Base-by-base conservation (phyloP, 2,329 filamentous ascomycete genomes). In the Geoglossum cookeanum region DNA sequence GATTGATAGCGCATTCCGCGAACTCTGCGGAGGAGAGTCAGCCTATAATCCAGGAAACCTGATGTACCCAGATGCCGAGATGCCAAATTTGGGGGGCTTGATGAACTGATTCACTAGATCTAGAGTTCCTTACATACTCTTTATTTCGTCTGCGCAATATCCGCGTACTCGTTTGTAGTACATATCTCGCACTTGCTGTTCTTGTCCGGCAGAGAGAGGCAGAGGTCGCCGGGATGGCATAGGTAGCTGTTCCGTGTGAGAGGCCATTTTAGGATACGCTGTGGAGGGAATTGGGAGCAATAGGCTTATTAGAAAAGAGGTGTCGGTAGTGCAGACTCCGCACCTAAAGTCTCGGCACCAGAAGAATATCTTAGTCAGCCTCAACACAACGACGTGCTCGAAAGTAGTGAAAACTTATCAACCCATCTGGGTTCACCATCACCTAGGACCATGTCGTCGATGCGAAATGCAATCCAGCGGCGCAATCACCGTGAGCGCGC, bases 401-500 rank as follows among this genome's bases (percentile, higher is more conserved):
- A 22, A 22, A 22, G 22, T 2, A 22, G 22, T 22, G 22, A 22
- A 22, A 4, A n/a, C 15, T 27, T 44, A n/a, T 32, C 52, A 55
- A 35, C 22, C 11, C 3, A 2, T 27, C n/a, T 39, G 15, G 7
- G 15, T 15, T 11, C 3, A 42, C 30, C 37, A 32, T 8, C 4
- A n/a, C n/a, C 35, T 30, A 7, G n/a, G 4, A 29, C 2, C 30
- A 79, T 79, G 77, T 79, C 77, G 29, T 78, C 77, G 42, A 73
- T 79, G 68, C 75, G 77, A 63, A 79, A 79, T 65, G 75, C 76
- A 68, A 79, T 90, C 60, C 80, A 88, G 64, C 80, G 87, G 71
- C 87, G 88, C 66, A 84, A 88, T 63, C 91, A 97, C 71, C 80
- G 84, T 64, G 92, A 97, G 76, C 84, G 92, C 64, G 86, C 87